Percentiles rank a stretch among this genome's conserved stretches.
Conservation (phyloP, 2,329 filamentous ascomycete genomes). For the Cladobotryum mycophilum region DNA sequence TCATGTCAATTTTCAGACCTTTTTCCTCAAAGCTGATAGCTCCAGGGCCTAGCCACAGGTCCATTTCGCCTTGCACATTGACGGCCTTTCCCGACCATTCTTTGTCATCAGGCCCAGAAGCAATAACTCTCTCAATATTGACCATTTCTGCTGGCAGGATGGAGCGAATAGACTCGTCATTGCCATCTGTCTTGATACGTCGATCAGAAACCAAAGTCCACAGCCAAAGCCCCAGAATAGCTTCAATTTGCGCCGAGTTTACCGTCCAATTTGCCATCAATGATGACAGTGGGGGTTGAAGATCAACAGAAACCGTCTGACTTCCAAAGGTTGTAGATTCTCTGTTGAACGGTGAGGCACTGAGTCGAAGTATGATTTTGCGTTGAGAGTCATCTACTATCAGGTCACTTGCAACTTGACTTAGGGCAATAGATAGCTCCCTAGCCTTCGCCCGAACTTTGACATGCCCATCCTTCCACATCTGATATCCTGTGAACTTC, state of each 20-base stretch:
- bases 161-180: not conserved
- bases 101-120: not conserved
- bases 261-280: slow-evolving; percentile 5
- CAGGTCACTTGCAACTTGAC: not conserved
- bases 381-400: not conserved
- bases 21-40: slow-evolving; percentile 1
- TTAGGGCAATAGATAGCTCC: slow-evolving; percentile 3
- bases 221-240: slow-evolving; percentile 13
- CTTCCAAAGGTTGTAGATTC: not conserved
- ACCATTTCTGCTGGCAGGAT: not conserved
- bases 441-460: slow-evolving; percentile 9
- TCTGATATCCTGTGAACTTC: too few relatives aligned
- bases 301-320: not conserved
- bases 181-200: not conserved
- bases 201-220: slow-evolving; percentile 9
- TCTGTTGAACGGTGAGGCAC: not conserved
- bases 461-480: too few relatives aligned
- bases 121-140: not conserved
- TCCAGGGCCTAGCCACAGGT: slow-evolving; percentile 10
- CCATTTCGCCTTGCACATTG: slow-evolving; percentile 5
- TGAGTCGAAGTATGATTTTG: not conserved
- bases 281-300: not conserved
- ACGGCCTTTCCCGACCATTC: not conserved
- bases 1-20: not conserved
- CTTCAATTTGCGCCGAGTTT: slow-evolving; percentile 11